Conservation (phyloP, 495 filamentous ascomycete species). For the Lentithecium fluviatile region DNA sequence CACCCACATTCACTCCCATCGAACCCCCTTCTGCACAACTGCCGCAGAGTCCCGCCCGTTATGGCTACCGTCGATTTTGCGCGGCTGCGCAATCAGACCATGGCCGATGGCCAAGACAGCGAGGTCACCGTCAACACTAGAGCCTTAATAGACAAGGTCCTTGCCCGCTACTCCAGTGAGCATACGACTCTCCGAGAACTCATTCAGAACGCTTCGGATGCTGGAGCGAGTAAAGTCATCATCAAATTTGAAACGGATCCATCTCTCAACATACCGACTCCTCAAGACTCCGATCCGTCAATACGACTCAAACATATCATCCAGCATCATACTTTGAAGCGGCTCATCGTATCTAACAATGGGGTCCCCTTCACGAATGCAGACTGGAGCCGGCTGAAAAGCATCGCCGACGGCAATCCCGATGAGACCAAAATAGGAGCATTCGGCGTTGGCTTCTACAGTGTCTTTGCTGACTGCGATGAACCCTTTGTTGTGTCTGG, state of each 20-base stretch:
- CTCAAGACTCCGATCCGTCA: slow-evolving; percentile 62
- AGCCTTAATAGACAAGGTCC: slow-evolving; percentile 94
- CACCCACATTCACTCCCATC: background rate
- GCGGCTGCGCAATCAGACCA: slow-evolving; percentile 77
- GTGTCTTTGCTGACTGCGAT: slow-evolving; percentile 96
- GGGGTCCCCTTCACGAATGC: slow-evolving; percentile 78
- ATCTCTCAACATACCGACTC: slow-evolving; percentile 71
- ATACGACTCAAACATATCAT: slow-evolving; percentile 78
- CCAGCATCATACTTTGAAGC: slow-evolving; percentile 75
- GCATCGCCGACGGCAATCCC: slow-evolving; percentile 96
- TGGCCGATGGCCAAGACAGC: slow-evolving; percentile 82
- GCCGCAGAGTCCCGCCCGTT: background rate
- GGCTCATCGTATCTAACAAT: slow-evolving; percentile 85
- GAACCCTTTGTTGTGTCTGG: slow-evolving; percentile 95
- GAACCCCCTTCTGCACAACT: background rate
- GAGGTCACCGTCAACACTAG: slow-evolving; percentile 98
- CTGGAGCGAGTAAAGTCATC: slow-evolving; percentile 80
- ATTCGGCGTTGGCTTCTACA: slow-evolving; percentile 98
- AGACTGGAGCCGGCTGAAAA: slow-evolving; percentile 91
- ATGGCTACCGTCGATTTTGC: slow-evolving; percentile 70
- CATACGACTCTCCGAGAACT: slow-evolving; percentile 85
- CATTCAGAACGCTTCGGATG: slow-evolving; percentile 97
- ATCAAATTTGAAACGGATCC: slow-evolving; percentile 88
- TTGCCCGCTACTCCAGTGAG: slow-evolving; percentile 92
- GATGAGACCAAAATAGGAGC: slow-evolving; percentile 99